These are phyloP conservation scores for Parastagonospora nodorum DNA, from an alignment of 2,329 filamentous ascomycete species.

Conservation along the genomic window DNA sequence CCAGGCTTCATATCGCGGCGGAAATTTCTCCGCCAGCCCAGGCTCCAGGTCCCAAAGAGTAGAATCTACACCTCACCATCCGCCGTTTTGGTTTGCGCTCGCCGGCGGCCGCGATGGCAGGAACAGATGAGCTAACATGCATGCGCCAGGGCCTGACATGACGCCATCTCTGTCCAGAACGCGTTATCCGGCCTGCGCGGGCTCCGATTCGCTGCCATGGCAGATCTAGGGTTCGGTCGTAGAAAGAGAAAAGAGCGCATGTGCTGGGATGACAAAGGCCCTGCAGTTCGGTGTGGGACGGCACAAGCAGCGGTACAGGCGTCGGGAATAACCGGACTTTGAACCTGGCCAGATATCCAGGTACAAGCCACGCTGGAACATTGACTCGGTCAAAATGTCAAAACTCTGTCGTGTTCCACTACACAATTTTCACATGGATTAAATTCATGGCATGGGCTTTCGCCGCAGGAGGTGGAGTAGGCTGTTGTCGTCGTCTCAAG, in stretches of 20 bases:
- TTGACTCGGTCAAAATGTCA: no score
- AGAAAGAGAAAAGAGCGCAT: background rate
- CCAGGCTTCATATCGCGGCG: background rate
- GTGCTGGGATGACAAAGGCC: conserved; percentile 1
- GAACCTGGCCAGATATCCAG: background rate
- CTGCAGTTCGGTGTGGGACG: conserved; percentile 4
- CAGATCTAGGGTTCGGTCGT: conserved; percentile 5
- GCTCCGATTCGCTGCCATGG: conserved; percentile 12
- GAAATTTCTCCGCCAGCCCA: conserved; percentile 1
- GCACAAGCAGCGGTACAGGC: background rate
- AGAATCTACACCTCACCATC: conserved; percentile 29
- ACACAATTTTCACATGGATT: no score
- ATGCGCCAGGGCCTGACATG: conserved; percentile 11
- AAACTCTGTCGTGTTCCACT: no score
- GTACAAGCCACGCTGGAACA: no score
- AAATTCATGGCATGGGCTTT: no score
- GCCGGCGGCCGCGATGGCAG: conserved; percentile 28
- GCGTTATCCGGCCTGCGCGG: conserved; percentile 5
- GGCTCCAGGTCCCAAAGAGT: conserved; percentile 20
- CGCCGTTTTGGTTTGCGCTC: conserved; percentile 19
- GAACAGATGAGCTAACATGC: conserved; percentile 29
- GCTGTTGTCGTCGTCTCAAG: no score
- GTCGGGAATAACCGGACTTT: background rate
- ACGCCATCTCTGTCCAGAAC: conserved; percentile 30
- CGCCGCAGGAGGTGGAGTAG: no score